Percentiles rank a stretch among this genome's conserved stretches.
Evolutionary conservation across 108 stramenopile species (phyloP).

Genomic region (Nitzschia sp.): DNA sequence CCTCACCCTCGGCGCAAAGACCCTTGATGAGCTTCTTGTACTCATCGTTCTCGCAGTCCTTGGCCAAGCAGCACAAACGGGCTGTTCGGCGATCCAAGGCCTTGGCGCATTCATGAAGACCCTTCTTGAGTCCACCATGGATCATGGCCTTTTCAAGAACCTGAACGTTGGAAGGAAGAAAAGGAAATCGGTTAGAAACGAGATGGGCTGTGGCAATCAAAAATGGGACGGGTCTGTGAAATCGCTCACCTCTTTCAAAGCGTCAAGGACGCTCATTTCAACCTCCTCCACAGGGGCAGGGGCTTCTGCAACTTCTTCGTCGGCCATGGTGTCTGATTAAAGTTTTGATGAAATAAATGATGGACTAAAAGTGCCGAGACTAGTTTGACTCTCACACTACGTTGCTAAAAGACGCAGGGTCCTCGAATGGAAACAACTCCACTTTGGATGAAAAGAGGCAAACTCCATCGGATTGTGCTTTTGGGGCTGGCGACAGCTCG

Average conservation of each 20-base stretch:
- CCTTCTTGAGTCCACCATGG: conserved; percentile 97
- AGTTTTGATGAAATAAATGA: conserved; percentile 18
- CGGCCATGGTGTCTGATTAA: conserved; percentile 58
- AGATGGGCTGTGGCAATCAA: background rate
- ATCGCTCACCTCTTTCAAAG: conserved; percentile 90
- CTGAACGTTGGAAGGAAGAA: conserved; percentile 34
- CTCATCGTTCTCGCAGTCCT: conserved; percentile 98
- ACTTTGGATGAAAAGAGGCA: too few relatives aligned
- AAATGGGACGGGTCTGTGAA: background rate
- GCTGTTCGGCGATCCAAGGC: conserved; percentile 96
- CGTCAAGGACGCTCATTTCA: conserved; percentile 96
- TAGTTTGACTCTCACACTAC: conserved; percentile 84
- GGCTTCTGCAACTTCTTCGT: conserved; percentile 64
- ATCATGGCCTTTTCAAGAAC: conserved; percentile 98
- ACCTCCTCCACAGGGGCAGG: conserved; percentile 84
- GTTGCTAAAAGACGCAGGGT: conserved; percentile 53
- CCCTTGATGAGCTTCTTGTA: conserved; percentile 99
- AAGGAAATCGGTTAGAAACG: background rate
- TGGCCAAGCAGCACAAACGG: conserved; percentile 98
- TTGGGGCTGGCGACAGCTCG: too few relatives aligned
- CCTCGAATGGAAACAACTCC: conserved; percentile 68
- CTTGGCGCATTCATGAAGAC: conserved; percentile 99
- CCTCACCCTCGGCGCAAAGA: conserved; percentile 96
- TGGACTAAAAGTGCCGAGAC: background rate
- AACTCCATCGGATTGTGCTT: background rate